Conservation (phyloP, 345 rosid genomes). For the Isatis tinctoria region DNA sequence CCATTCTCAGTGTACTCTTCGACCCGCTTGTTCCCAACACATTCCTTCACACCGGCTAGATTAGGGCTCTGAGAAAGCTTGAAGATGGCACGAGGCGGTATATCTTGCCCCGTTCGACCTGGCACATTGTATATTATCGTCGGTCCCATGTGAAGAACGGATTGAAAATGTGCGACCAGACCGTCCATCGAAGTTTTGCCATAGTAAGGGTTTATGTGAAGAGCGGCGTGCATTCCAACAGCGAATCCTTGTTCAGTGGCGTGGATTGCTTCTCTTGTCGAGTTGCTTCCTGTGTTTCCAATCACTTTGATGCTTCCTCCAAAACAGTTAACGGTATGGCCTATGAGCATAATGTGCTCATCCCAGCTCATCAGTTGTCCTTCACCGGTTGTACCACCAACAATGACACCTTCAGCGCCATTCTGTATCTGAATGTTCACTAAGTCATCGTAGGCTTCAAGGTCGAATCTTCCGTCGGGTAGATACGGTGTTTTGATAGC, state of each 20-base stretch:
- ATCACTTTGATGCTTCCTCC: constrained; percentile 78
- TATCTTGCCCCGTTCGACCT: constrained; percentile 80
- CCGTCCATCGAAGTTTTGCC: constrained; percentile 86
- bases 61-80: constrained; percentile 53
- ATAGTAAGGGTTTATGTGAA: constrained; percentile 93
- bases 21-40: constrained; percentile 68
- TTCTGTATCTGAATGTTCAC: constrained; percentile 66
- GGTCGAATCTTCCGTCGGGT: constrained; percentile 91
- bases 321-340: constrained; percentile 82
- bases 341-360: constrained; percentile 91
- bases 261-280: constrained; percentile 84
- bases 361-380: constrained; percentile 98
- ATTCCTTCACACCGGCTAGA: constrained; percentile 79
- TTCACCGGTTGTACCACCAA: constrained; percentile 94
- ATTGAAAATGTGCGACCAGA: constrained; percentile 57
- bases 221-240: constrained; percentile 94
- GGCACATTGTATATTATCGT: constrained; percentile 88
- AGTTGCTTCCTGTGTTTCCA: constrained; percentile 92
- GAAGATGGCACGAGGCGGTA: constrained; percentile 56
- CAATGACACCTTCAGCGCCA: constrained; percentile 78
- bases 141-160: constrained; percentile 83
- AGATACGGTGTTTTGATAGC: constrained; percentile 94
- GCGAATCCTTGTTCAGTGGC: constrained; percentile 96
- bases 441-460: constrained; percentile 73
- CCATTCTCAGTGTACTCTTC: constrained; percentile 58